phyloP scores from a whole-genome alignment of 768 basidiomycete species.

The Scleroderma bovista region DNA sequence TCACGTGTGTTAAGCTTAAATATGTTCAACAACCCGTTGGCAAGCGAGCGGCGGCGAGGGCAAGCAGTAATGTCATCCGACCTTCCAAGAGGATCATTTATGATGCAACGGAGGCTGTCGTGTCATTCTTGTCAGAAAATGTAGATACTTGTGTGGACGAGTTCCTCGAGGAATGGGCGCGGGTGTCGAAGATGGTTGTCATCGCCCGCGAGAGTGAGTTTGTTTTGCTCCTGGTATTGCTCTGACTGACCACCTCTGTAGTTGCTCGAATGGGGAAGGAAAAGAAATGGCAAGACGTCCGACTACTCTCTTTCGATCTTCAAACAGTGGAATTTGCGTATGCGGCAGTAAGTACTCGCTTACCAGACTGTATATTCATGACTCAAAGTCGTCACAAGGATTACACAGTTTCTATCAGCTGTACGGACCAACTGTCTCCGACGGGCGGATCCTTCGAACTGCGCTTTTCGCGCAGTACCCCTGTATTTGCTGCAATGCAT shows the following conservation, averaged over 20 bases:
- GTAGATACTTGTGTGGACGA: constrained; percentile 86
- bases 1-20: constrained; percentile 87
- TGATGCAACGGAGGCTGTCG: constrained; percentile 82
- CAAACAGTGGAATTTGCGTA: constrained; percentile 92
- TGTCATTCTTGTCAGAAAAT: constrained; percentile 83
- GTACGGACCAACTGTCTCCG: constrained; percentile 67
- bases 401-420: constrained; percentile 74
- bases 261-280: constrained; percentile 81
- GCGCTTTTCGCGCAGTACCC: constrained; percentile 53
- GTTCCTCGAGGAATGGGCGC: constrained; percentile 89
- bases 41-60: constrained; percentile 50
- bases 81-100: constrained; percentile 87
- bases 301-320: constrained; percentile 84
- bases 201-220: constrained; percentile 82
- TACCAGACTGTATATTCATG: neutral
- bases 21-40: constrained; percentile 85
- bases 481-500: constrained; percentile 6
- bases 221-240: neutral
- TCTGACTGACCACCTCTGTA: constrained; percentile 22
- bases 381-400: constrained; percentile 37
- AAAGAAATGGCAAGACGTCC: constrained; percentile 67
- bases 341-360: constrained; percentile 40
- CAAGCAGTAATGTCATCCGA: constrained; percentile 53
- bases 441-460: constrained; percentile 69
- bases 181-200: constrained; percentile 90